Evolutionary conservation across 2,329 filamentous ascomycete genomes (phyloP).

Genomic region (Arthrobotrys musiformis): DNA sequence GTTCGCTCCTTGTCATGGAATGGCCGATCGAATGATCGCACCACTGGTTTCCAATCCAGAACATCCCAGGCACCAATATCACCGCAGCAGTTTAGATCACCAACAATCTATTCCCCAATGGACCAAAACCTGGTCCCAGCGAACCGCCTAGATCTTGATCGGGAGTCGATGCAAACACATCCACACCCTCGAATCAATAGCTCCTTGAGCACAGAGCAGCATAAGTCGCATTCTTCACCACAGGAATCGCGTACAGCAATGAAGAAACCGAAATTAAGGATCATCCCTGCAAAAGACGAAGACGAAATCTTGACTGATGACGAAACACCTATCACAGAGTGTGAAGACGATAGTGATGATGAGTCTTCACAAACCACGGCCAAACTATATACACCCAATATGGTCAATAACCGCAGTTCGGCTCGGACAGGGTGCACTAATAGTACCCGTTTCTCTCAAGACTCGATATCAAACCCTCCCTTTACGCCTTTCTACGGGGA

Average conservation of each 20-base stretch:
- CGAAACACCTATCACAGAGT: constrained; percentile 40
- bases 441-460: constrained; percentile 49
- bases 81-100: constrained; percentile 17
- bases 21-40: constrained; percentile 1
- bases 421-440: constrained; percentile 15
- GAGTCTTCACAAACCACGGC: constrained; percentile 2
- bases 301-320: constrained; percentile 49
- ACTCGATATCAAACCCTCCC: constrained; percentile 38
- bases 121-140: constrained; percentile 7
- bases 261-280: background rate
- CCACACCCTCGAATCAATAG: constrained; percentile 27
- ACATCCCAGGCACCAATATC: constrained; percentile 17
- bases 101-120: constrained; percentile 5
- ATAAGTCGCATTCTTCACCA: background rate
- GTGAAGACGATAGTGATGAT: constrained; percentile 28
- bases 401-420: constrained; percentile 34
- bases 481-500: constrained; percentile 34
- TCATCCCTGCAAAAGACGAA: constrained; percentile 13
- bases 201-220: constrained; percentile 10
- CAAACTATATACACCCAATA: constrained; percentile 9
- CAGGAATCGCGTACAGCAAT: background rate
- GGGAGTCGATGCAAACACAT: constrained; percentile 47
- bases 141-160: constrained; percentile 2
- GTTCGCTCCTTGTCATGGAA: constrained; percentile 47
- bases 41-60: background rate